A percentile compares a stretch with the other conserved stretches of the same genome.
Conservation (phyloP, 2,329 filamentous ascomycete species). For the Fusarium euwallaceae region DNA sequence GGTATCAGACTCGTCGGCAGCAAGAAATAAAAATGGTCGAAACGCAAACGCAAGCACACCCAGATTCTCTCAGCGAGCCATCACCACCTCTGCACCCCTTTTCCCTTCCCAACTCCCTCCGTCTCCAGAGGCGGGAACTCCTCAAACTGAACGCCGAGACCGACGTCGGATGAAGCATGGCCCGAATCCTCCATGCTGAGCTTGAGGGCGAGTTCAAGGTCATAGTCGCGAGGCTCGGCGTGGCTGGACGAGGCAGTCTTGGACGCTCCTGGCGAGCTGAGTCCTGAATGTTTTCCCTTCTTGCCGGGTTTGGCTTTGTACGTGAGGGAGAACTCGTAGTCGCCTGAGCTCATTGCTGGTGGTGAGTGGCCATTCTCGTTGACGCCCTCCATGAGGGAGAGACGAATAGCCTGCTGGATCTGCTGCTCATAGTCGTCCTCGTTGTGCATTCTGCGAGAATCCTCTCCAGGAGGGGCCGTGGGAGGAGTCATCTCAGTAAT, state of each 20-base stretch:
- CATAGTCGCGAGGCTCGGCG: slow-evolving; percentile 60
- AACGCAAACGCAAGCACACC: slow-evolving; percentile 2
- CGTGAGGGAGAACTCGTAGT: slow-evolving; percentile 65
- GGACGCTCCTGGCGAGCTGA: slow-evolving; percentile 53
- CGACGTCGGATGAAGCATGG: slow-evolving; percentile 17
- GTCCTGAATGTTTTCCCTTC: slow-evolving; percentile 55
- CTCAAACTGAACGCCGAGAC: slow-evolving; percentile 42
- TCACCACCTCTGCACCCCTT: slow-evolving; percentile 50
- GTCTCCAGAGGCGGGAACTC: slow-evolving; percentile 58
- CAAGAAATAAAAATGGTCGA: neutral
- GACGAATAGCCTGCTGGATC: slow-evolving; percentile 72
- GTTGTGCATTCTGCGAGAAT: slow-evolving; percentile 1
- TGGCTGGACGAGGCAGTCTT: slow-evolving; percentile 44
- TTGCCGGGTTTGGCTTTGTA: slow-evolving; percentile 59
- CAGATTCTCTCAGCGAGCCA: neutral
- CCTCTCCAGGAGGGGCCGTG: slow-evolving; percentile 24
- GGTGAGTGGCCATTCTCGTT: slow-evolving; percentile 63
- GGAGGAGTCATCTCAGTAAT: slow-evolving; percentile 57
- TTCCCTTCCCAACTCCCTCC: slow-evolving; percentile 61
- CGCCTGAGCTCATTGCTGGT: slow-evolving; percentile 59
- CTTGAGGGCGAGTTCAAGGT: slow-evolving; percentile 70
- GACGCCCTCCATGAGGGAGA: slow-evolving; percentile 70
- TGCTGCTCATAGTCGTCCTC: slow-evolving; percentile 71
- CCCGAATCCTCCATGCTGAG: slow-evolving; percentile 71
- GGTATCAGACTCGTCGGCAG: neutral